Evolutionary conservation across 2,329 filamentous ascomycete species (phyloP).

Genomic region (Cladophialophora chaetospira): DNA sequence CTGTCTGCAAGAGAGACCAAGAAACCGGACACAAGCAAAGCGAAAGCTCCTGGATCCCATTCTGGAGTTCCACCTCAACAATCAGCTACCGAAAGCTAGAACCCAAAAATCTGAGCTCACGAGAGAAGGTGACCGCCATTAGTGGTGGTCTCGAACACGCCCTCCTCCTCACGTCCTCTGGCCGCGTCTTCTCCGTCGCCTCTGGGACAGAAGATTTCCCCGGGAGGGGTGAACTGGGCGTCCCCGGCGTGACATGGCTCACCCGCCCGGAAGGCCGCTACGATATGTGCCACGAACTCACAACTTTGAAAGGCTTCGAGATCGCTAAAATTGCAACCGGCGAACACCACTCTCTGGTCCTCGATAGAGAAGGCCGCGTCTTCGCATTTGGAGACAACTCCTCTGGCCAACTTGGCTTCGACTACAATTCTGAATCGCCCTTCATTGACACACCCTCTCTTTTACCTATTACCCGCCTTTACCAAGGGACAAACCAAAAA

Average conservation of each 20-base stretch:
- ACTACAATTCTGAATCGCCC: slow-evolving; percentile 63
- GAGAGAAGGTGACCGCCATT: slow-evolving; percentile 74
- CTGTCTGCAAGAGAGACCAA: slow-evolving; percentile 74
- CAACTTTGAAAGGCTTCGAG: slow-evolving; percentile 68
- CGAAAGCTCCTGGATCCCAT: slow-evolving; percentile 72
- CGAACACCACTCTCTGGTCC: slow-evolving; percentile 79
- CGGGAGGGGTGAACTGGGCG: slow-evolving; percentile 79
- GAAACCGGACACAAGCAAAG: slow-evolving; percentile 61
- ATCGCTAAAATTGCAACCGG: slow-evolving; percentile 77
- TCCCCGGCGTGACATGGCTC: slow-evolving; percentile 78
- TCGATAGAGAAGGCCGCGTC: slow-evolving; percentile 73
- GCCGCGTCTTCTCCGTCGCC: slow-evolving; percentile 86
- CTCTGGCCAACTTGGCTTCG: slow-evolving; percentile 86
- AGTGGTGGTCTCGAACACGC: slow-evolving; percentile 82
- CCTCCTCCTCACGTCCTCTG: slow-evolving; percentile 78
- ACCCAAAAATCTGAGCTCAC: slow-evolving; percentile 64
- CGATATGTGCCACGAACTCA: slow-evolving; percentile 80
- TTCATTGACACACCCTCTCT: slow-evolving; percentile 70
- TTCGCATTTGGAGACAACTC: slow-evolving; percentile 92
- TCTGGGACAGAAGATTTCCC: slow-evolving; percentile 78
- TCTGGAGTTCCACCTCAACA: slow-evolving; percentile 62
- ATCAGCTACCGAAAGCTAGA: slow-evolving; percentile 74
- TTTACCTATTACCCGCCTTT: slow-evolving; percentile 71
- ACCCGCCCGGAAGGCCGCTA: slow-evolving; percentile 75
- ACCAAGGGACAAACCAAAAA: slow-evolving; percentile 63